A percentile compares a stretch with the other conserved stretches of the same genome.
These are phyloP conservation scores for Pleurozium schreberi DNA, from an alignment of 225 moss, liverwort and hornwort genomes.

Conservation along the genomic window DNA sequence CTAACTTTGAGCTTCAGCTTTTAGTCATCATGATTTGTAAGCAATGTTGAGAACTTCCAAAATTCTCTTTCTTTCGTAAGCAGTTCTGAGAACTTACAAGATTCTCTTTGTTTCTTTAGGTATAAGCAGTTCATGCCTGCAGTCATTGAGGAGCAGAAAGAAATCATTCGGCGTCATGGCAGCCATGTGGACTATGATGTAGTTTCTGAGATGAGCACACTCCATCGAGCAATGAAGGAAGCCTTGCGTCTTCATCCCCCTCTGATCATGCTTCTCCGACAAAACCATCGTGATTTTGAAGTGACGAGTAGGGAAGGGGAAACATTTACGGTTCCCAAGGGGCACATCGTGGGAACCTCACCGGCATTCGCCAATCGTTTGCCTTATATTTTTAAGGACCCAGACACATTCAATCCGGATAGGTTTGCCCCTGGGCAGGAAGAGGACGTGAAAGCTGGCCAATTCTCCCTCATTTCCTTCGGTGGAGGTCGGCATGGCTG, in stretches of 20 bases:
- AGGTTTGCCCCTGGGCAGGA: conserved; percentile 54
- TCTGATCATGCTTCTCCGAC: conserved; percentile 80
- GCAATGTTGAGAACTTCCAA: background rate
- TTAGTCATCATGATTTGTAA: background rate
- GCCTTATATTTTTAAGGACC: conserved; percentile 53
- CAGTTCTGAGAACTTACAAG: background rate
- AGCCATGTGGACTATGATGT: conserved; percentile 58
- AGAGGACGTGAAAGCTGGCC: conserved; percentile 76
- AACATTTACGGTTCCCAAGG: conserved; percentile 64
- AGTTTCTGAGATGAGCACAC: conserved; percentile 56
- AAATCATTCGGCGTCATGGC: conserved; percentile 70
- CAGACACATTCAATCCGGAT: conserved; percentile 66
- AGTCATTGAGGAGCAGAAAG: conserved; percentile 70
- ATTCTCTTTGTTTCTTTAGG: conserved; percentile 13
- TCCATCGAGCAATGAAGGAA: conserved; percentile 89
- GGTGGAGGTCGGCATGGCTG: conserved; percentile 98
- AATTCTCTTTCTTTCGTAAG: background rate
- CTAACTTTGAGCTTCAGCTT: background rate
- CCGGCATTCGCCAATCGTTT: conserved; percentile 72
- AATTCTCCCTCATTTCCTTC: conserved; percentile 72
- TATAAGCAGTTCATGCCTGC: conserved; percentile 51
- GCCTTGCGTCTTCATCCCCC: conserved; percentile 86
- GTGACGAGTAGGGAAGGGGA: conserved; percentile 65
- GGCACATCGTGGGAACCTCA: conserved; percentile 77
- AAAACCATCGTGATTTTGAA: conserved; percentile 71